Evolutionary conservation across 1,139 yeast genomes (phyloP).

Genomic region (Spathaspora sp.): DNA sequence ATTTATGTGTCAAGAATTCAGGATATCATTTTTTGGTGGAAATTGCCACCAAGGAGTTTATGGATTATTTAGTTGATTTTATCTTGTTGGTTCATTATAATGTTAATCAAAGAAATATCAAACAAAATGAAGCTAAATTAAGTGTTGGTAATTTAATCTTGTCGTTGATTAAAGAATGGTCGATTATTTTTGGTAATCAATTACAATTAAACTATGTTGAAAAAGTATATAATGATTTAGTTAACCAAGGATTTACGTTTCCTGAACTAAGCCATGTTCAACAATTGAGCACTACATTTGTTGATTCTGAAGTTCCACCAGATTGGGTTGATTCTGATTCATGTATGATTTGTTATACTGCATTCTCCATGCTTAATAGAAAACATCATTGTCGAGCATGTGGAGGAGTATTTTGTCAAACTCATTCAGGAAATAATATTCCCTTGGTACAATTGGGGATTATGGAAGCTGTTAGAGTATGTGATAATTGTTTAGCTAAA

Average conservation of each 20-base stretch:
- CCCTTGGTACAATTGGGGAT: slow-evolving; percentile 86
- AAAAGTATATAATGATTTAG: slow-evolving; percentile 58
- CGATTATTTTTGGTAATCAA: slow-evolving; percentile 68
- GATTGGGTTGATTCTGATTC: slow-evolving; percentile 97
- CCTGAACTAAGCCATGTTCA: slow-evolving; percentile 50
- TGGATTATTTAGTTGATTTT: slow-evolving; percentile 64
- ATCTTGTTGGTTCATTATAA: slow-evolving; percentile 40
- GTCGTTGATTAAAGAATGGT: slow-evolving; percentile 74
- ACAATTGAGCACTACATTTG: slow-evolving; percentile 48
- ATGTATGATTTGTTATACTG: slow-evolving; percentile 88
- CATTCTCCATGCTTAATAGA: slow-evolving; percentile 79
- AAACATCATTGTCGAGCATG: slow-evolving; percentile 97
- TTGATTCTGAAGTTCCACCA: slow-evolving; percentile 92
- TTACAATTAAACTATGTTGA: slow-evolving; percentile 66
- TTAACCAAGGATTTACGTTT: slow-evolving; percentile 64
- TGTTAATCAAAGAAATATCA: slow-evolving; percentile 26
- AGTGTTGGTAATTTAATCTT: slow-evolving; percentile 63
- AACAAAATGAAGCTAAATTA: slow-evolving; percentile 43
- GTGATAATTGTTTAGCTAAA: slow-evolving; percentile 82
- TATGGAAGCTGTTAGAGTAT: slow-evolving; percentile 84
- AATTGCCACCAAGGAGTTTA: slow-evolving; percentile 80
- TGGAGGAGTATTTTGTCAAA: slow-evolving; percentile 91
- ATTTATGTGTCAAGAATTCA: slow-evolving; percentile 89
- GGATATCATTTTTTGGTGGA: slow-evolving; percentile 84
- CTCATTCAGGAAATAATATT: slow-evolving; percentile 69